Evolutionary conservation across 2,329 filamentous ascomycete species (phyloP).

Genomic region (Coniella vitis): DNA sequence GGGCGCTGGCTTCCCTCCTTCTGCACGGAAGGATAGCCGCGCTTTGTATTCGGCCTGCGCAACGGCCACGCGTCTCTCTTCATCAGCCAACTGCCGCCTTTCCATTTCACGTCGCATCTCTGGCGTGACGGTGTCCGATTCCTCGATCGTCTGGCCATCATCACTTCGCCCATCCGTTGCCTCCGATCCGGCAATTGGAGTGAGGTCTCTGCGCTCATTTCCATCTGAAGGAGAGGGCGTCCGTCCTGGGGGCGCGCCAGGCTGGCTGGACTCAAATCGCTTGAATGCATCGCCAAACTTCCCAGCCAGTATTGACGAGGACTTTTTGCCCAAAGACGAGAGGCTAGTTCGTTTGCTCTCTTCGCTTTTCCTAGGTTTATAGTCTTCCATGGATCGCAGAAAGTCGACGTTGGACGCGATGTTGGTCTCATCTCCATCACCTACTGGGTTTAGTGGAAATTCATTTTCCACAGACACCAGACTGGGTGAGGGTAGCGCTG

Average conservation of each 20-base stretch:
- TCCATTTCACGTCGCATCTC: conserved; percentile 90
- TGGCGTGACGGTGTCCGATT: conserved; percentile 68
- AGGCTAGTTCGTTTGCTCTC: conserved; percentile 69
- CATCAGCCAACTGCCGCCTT: conserved; percentile 70
- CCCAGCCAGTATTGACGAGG: conserved; percentile 60
- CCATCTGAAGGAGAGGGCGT: conserved; percentile 45
- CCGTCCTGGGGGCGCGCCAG: conserved; percentile 27
- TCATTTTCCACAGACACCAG: conserved; percentile 27
- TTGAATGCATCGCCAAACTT: conserved; percentile 94
- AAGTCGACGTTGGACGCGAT: conserved; percentile 80
- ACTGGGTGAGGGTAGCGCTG: conserved; percentile 27
- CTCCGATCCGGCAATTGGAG: conserved; percentile 71
- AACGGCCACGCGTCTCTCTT: conserved; percentile 82
- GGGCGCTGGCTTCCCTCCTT: conserved; percentile 35
- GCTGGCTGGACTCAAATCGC: conserved; percentile 63
- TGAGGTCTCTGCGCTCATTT: conserved; percentile 45
- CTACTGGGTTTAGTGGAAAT: conserved; percentile 34
- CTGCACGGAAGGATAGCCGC: conserved; percentile 59
- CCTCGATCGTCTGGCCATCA: conserved; percentile 56
- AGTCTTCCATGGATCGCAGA: conserved; percentile 66
- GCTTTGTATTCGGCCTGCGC: conserved; percentile 84
- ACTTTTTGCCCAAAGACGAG: conserved; percentile 64
- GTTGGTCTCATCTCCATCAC: conserved; percentile 51
- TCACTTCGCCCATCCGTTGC: conserved; percentile 63
- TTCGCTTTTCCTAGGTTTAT: conserved; percentile 53